Evolutionary conservation across 352 stramenopile genomes (phyloP).

Genomic region (Phytophthora rubi): DNA sequence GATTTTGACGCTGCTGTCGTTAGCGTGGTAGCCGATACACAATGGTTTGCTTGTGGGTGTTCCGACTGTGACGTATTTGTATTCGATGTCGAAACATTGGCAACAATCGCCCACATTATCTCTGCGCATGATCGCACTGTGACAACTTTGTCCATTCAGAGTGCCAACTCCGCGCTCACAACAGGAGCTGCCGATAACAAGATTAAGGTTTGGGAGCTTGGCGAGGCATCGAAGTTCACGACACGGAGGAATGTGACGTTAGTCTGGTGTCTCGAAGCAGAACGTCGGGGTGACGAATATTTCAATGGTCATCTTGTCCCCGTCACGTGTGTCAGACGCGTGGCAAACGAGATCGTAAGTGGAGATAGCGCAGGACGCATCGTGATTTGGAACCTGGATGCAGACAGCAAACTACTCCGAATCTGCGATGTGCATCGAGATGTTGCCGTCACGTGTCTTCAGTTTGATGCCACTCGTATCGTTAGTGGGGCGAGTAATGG

Average conservation of each 20-base stretch:
- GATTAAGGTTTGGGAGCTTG: conserved; percentile 72
- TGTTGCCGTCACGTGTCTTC: conserved; percentile 61
- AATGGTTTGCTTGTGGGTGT: conserved; percentile 63
- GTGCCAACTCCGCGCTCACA: conserved; percentile 47
- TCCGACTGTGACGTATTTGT: conserved; percentile 81
- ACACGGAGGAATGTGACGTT: conserved; percentile 44
- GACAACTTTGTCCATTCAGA: conserved; percentile 55
- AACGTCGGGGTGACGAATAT: conserved; percentile 44
- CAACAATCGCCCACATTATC: conserved; percentile 57
- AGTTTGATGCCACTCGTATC: conserved; percentile 82
- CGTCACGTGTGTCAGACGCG: conserved; percentile 61
- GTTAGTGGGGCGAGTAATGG: conserved; percentile 62
- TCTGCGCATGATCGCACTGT: conserved; percentile 58
- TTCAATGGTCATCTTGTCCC: conserved; percentile 63
- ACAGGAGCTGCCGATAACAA: conserved; percentile 66
- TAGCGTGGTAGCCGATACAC: conserved; percentile 60
- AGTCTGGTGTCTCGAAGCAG: conserved; percentile 48
- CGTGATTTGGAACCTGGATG: conserved; percentile 78
- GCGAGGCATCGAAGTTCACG: conserved; percentile 23
- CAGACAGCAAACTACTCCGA: conserved; percentile 61
- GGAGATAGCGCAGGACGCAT: conserved; percentile 65
- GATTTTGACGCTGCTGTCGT: conserved; percentile 82
- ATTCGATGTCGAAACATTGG: conserved; percentile 54
- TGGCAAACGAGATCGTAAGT: conserved; percentile 79
- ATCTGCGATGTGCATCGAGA: conserved; percentile 64